These are phyloP conservation scores for Kodamaea jinghongensis DNA, from an alignment of 805 yeast species.

Conservation along the genomic window DNA sequence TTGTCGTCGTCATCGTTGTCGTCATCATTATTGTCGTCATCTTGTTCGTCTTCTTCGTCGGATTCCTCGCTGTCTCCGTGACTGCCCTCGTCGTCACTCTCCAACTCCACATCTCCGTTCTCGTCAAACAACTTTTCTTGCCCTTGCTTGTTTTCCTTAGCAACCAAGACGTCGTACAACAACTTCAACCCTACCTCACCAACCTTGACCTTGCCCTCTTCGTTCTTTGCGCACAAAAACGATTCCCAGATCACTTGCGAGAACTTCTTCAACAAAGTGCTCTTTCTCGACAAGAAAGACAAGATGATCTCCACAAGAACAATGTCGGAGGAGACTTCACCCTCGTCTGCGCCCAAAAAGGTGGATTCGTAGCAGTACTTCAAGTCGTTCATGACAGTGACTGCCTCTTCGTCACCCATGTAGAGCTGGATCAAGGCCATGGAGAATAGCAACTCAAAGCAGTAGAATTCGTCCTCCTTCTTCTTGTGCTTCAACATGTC, in stretches of 20 bases:
- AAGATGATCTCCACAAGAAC: constrained; percentile 42
- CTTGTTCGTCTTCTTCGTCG: constrained; percentile 19
- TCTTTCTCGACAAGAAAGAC: constrained; percentile 44
- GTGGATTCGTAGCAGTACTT: constrained; percentile 54
- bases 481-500: constrained; percentile 22
- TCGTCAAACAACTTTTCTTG: constrained; percentile 72
- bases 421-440: constrained; percentile 75
- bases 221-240: constrained; percentile 30
- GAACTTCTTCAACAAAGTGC: constrained; percentile 36
- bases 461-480: constrained; percentile 46
- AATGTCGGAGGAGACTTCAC: constrained; percentile 27
- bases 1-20: constrained; percentile 23
- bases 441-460: constrained; percentile 76
- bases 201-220: constrained; percentile 26
- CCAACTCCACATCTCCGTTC: constrained; percentile 36
- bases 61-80: constrained; percentile 24
- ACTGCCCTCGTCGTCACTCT: constrained; percentile 26
- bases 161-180: constrained; percentile 34
- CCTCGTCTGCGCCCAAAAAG: constrained; percentile 33
- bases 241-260: constrained; percentile 41
- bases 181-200: constrained; percentile 33
- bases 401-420: constrained; percentile 74
- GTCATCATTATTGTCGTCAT: constrained; percentile 22
- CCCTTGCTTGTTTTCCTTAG: constrained; percentile 81
- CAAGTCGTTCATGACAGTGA: constrained; percentile 70